Base-by-base conservation (phyloP, 2,329 filamentous ascomycete genomes). In the Falciphora oryzae region DNA sequence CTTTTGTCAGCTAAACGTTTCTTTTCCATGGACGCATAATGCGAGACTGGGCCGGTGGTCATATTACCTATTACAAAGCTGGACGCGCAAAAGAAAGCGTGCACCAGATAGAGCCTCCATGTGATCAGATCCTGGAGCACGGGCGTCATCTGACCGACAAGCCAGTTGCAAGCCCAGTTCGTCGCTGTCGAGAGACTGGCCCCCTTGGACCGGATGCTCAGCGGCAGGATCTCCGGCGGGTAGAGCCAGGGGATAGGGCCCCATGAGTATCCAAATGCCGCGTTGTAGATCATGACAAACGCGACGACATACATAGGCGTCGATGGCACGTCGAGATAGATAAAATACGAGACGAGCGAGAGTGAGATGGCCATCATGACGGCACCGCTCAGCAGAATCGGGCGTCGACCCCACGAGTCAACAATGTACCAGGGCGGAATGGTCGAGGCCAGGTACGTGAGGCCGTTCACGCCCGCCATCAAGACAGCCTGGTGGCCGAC, bases 101-200 rank as follows among this genome's bases (percentile, higher is more conserved):
- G 95, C 22, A 99, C 82, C 61, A 99, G 84, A 73, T 99, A 99
- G 66, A 98, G 81, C 44, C 95, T 87, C 95, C 95, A 99, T 71
- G 90, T 86, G 71, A 99, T 98, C 78, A 84, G 87, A 71, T 95
- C 92, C 75, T 99, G 94, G 66, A 98, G 81, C 64, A 98, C 88
- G 2, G 95, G 95, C 0, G 95, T 99, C 82, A 98, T 86, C 77
- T 96, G 92, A 69, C 95, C 95, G 4, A 98, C 95, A 31, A 98
- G 81, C 91, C 93, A 99, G 78, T 99, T 99, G 78, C 95, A 97
- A 1, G 94, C 93, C 95, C 95, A 99, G 75, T 99, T 99, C 38
- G 93, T 89, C 25, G 95, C 95, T 1, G 95, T 98, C 66, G 94
- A 97, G 75, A 99, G 78, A 83, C 93, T 97, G 64, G 95, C 94